Evolutionary conservation across 169 alveolate species (phyloP).

Genomic region (Plasmodium vivax): DNA sequence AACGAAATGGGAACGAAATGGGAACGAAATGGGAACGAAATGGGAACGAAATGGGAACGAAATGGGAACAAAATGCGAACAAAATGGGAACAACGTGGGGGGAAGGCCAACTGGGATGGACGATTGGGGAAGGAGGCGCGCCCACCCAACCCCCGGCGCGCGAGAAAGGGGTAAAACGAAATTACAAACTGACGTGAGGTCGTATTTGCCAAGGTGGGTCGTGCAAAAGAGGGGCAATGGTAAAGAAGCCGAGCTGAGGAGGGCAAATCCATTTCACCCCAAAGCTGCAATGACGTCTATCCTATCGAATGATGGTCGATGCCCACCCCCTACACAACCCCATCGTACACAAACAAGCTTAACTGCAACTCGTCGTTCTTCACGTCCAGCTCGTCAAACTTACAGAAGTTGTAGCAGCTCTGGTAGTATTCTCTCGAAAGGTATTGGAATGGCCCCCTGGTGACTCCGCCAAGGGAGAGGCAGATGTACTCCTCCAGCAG

Average conservation of each 20-base stretch:
- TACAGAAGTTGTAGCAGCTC: slow-evolving; percentile 54
- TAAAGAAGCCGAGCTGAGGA: background rate
- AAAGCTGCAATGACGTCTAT: background rate
- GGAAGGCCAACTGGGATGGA: background rate
- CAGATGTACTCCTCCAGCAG: slow-evolving; percentile 68
- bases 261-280: background rate
- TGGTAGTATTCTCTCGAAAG: slow-evolving; percentile 73
- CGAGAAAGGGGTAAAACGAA: background rate
- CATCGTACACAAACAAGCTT: slow-evolving; percentile 67
- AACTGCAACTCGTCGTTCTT: slow-evolving; percentile 69
- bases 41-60: background rate
- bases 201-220: background rate
- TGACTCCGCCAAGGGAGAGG: slow-evolving; percentile 54
- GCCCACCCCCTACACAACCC: slow-evolving; percentile 22
- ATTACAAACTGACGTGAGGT: background rate
- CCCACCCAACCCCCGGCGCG: background rate
- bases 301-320: background rate
- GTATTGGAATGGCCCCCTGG: slow-evolving; percentile 55
- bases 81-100: background rate
- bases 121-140: background rate
- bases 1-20: background rate
- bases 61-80: background rate
- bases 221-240: background rate
- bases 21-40: background rate
- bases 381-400: slow-evolving; percentile 57